Percentiles rank a stretch among this genome's conserved stretches.
Conservation (phyloP, 2,329 filamentous ascomycete genomes). For the Teratosphaeria zuluensis region DNA sequence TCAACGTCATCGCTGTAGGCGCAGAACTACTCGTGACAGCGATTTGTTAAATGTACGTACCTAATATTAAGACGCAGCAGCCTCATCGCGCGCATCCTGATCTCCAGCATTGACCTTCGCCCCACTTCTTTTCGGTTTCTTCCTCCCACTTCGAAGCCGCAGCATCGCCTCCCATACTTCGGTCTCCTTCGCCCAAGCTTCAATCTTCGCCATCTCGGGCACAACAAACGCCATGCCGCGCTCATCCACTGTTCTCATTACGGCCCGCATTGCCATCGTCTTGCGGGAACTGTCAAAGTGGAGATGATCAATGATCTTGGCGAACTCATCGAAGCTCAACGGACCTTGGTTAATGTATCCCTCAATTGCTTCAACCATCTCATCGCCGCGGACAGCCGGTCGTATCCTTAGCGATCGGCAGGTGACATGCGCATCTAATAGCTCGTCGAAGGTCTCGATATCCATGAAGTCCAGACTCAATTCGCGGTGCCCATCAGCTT, state of each 20-base stretch:
- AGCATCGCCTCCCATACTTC: not conserved
- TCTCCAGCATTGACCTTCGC: too few relatives aligned
- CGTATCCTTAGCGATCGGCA: conserved; percentile 3
- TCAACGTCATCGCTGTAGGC: too few relatives aligned
- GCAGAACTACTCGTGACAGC: too few relatives aligned
- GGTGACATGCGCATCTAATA: conserved; percentile 4
- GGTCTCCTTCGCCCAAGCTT: not conserved
- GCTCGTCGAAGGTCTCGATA: conserved; percentile 1
- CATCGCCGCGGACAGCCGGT: conserved; percentile 5
- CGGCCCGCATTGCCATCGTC: not conserved
- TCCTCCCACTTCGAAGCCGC: not conserved
- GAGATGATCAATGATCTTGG: conserved; percentile 3
- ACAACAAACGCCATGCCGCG: not conserved
- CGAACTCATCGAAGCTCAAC: conserved; percentile 4
- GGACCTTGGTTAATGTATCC: conserved; percentile 3
- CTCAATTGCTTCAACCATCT: conserved; percentile 5
- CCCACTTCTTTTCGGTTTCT: not conserved
- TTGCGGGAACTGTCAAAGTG: conserved; percentile 1
- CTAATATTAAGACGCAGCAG: too few relatives aligned
- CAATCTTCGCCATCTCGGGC: not conserved
- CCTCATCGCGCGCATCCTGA: too few relatives aligned
- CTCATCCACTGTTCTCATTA: not conserved
- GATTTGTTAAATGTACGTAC: too few relatives aligned
- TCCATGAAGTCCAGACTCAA: not conserved
- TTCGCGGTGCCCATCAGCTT: not conserved